Percentiles rank a stretch among this genome's conserved stretches.
Evolutionary conservation across 2,329 filamentous ascomycete genomes (phyloP).

Genomic region (Colletotrichum costaricense): DNA sequence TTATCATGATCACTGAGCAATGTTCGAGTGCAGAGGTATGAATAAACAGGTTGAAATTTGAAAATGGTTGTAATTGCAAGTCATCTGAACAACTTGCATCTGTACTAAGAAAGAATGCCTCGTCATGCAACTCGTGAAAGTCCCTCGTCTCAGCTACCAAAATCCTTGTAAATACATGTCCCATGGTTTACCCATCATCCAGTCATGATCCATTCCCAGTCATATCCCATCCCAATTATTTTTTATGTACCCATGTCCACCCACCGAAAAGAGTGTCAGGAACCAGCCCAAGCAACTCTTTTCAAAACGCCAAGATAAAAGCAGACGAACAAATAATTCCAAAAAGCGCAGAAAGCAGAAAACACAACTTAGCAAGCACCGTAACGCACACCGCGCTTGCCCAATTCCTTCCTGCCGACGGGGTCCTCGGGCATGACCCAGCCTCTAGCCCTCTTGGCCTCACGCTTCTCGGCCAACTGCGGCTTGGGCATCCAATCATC

Average conservation of each 20-base stretch:
- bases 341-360: neutral
- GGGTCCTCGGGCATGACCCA: constrained; percentile 83
- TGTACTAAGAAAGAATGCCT: neutral
- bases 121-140: constrained; percentile 23
- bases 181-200: neutral
- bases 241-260: neutral
- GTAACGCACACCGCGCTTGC: constrained; percentile 72
- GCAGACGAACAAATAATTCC: neutral
- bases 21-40: too few species aligned
- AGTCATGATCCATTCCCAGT: constrained; percentile 6
- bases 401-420: constrained; percentile 77
- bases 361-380: constrained; percentile 49
- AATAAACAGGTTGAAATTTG: neutral
- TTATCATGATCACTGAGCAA: neutral
- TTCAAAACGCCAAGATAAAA: neutral
- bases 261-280: neutral
- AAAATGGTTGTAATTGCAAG: constrained; percentile 30
- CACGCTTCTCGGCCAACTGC: constrained; percentile 79
- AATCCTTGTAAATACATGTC: neutral
- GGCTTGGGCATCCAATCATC: constrained; percentile 82
- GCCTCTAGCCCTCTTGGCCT: constrained; percentile 78
- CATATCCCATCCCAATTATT: neutral
- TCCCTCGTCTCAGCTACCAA: neutral
- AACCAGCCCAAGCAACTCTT: constrained; percentile 15
- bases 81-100: constrained; percentile 9